Evolutionary conservation across 805 yeast species (phyloP).

Genomic region (Lipomyces mesembrius): DNA sequence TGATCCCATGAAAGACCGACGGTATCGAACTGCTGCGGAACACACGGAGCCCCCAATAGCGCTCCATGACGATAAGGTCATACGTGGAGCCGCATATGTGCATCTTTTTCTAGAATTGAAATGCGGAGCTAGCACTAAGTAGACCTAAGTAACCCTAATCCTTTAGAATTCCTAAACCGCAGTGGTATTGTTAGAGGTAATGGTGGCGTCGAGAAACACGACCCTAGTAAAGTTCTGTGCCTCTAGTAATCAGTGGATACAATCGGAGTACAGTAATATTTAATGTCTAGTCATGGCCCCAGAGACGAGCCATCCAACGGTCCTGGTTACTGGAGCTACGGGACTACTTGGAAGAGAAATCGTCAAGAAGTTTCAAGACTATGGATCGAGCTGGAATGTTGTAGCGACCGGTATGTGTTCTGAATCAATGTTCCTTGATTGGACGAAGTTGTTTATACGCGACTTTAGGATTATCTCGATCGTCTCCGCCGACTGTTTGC

Average conservation of each 20-base stretch:
- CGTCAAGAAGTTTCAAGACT: conserved; percentile 18
- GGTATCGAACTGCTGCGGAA: neutral
- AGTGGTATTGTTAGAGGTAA: too few species aligned
- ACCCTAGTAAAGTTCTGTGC: too few species aligned
- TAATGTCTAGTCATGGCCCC: neutral
- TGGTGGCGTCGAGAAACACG: too few species aligned
- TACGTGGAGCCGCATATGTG: neutral
- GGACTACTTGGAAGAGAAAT: conserved; percentile 32
- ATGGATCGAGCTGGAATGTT: conserved; percentile 20
- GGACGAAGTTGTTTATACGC: neutral
- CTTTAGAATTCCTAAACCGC: too few species aligned
- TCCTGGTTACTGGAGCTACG: conserved; percentile 33
- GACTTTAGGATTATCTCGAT: conserved; percentile 20
- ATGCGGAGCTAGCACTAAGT: too few species aligned
- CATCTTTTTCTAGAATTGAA: too few species aligned
- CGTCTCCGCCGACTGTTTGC: conserved; percentile 11
- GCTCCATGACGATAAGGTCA: neutral
- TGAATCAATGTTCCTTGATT: neutral
- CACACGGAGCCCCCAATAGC: neutral
- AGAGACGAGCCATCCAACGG: neutral
- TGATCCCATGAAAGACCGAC: neutral
- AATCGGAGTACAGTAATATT: neutral
- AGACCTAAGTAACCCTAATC: too few species aligned
- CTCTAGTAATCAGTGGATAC: neutral
- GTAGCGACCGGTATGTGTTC: conserved; percentile 23